These are phyloP conservation scores for Tuber magnatum DNA, from an alignment of 495 filamentous ascomycete species.

Conservation along the genomic window DNA sequence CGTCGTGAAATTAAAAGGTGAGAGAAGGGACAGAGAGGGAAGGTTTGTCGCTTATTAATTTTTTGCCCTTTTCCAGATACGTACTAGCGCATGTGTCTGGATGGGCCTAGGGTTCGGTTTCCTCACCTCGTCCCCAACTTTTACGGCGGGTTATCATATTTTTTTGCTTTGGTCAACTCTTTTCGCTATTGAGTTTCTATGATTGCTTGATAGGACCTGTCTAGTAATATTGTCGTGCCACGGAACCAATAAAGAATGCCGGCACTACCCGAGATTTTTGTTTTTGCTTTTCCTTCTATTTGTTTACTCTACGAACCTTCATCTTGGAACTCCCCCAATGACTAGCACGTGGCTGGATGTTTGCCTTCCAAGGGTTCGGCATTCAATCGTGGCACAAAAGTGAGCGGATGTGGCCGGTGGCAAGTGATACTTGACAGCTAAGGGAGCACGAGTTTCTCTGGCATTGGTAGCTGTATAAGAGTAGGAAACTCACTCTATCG, in stretches of 20 bases:
- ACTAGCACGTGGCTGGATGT: not conserved
- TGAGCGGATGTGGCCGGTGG: not conserved
- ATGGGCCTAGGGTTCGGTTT: not conserved
- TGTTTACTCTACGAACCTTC: not conserved
- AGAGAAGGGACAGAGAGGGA: slow-evolving; percentile 1
- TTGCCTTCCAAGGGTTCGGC: not conserved
- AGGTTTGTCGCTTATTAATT: slow-evolving; percentile 7
- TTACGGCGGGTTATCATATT: not conserved
- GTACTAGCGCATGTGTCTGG: not conserved
- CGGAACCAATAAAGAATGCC: not conserved
- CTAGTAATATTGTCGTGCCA: too few relatives aligned
- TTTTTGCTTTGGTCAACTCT: not conserved
- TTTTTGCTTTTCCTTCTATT: not conserved
- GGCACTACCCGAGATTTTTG: not conserved
- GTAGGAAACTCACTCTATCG: not conserved
- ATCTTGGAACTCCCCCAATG: not conserved
- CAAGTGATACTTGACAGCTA: not conserved
- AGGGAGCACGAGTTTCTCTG: not conserved
- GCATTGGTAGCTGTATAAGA: not conserved
- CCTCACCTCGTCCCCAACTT: not conserved
- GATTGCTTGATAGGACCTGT: not conserved
- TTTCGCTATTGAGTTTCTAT: not conserved
- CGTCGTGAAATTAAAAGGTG: not conserved
- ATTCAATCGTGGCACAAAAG: not conserved
- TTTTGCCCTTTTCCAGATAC: not conserved